Conservation (phyloP, 345 rosid species). For the Raphanus raphanistrum region DNA sequence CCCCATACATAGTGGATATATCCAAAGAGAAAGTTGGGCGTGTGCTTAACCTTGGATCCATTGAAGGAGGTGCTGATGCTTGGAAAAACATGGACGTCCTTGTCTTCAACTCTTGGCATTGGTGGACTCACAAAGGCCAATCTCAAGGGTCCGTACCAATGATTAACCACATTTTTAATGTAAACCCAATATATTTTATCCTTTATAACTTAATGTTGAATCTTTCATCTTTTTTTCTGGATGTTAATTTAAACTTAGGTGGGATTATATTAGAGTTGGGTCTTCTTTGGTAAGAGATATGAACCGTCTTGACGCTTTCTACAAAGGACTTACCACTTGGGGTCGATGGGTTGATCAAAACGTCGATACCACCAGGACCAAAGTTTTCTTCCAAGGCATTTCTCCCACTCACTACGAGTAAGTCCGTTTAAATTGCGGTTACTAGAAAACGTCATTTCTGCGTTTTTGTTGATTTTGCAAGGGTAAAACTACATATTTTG, state of each 20-base stretch:
- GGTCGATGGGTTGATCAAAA: slow-evolving; percentile 77
- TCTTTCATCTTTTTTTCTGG: neutral
- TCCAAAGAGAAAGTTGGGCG: slow-evolving; percentile 55
- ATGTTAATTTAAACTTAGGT: slow-evolving; percentile 42
- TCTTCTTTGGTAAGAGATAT: slow-evolving; percentile 50
- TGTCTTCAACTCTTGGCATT: slow-evolving; percentile 93
- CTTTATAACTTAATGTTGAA: neutral
- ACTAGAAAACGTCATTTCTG: neutral
- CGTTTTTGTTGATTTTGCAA: neutral
- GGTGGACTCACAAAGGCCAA: slow-evolving; percentile 89
- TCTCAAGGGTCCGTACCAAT: slow-evolving; percentile 56
- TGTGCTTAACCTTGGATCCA: slow-evolving; percentile 67
- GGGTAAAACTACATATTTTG: no score
- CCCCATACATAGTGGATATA: slow-evolving; percentile 85
- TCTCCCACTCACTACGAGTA: slow-evolving; percentile 93
- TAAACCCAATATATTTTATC: neutral
- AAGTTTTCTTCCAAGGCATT: slow-evolving; percentile 92
- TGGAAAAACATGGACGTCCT: slow-evolving; percentile 90
- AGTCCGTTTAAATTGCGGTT: slow-evolving; percentile 35
- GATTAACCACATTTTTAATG: neutral
- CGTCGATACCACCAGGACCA: slow-evolving; percentile 63
- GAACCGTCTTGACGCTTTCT: slow-evolving; percentile 71
- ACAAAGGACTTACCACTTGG: slow-evolving; percentile 81
- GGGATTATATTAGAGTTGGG: slow-evolving; percentile 82
- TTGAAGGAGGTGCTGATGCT: slow-evolving; percentile 50